A percentile compares a stretch with the other conserved stretches of the same genome.
These are phyloP conservation scores for Euphorbia celastroides DNA, from an alignment of 441 rosid species.

Conservation along the genomic window DNA sequence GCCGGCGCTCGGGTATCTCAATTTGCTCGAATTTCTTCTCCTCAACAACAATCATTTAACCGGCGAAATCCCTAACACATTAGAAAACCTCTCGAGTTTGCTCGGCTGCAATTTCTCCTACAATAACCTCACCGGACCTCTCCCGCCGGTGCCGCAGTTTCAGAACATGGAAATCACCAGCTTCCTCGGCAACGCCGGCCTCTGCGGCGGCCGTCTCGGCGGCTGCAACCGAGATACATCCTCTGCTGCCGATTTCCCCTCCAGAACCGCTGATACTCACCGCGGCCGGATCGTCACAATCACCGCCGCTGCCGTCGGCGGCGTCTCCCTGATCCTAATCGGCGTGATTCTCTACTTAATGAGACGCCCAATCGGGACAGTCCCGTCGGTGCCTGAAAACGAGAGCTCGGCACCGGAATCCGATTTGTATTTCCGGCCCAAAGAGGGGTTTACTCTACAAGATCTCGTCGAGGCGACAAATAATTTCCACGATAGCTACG, in stretches of 20 bases:
- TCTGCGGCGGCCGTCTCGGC: slow-evolving; percentile 74
- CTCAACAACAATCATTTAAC: slow-evolving; percentile 77
- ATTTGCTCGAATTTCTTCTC: slow-evolving; percentile 58
- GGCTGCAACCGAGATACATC: slow-evolving; percentile 43
- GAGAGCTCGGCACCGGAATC: slow-evolving; percentile 45
- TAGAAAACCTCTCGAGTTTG: slow-evolving; percentile 73
- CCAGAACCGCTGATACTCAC: slow-evolving; percentile 24
- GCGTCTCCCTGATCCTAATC: slow-evolving; percentile 72
- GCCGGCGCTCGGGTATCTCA: slow-evolving; percentile 69
- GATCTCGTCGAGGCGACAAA: slow-evolving; percentile 72
- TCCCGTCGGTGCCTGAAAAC: slow-evolving; percentile 46
- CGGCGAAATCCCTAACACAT: slow-evolving; percentile 70
- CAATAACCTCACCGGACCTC: slow-evolving; percentile 73
- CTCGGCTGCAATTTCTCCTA: slow-evolving; percentile 88
- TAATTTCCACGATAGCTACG: slow-evolving; percentile 72
- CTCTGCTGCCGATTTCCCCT: slow-evolving; percentile 32
- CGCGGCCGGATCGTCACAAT: slow-evolving; percentile 54
- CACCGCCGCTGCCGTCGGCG: slow-evolving; percentile 62
- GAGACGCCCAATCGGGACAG: slow-evolving; percentile 43
- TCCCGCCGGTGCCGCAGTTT: slow-evolving; percentile 53
- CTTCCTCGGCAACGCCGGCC: slow-evolving; percentile 70
- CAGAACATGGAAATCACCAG: slow-evolving; percentile 69
- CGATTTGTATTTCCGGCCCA: slow-evolving; percentile 77
- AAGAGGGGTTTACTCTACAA: slow-evolving; percentile 72
- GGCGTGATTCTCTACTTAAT: slow-evolving; percentile 56